Percentiles rank a stretch among this genome's conserved stretches.
Evolutionary conservation across 2,329 filamentous ascomycete genomes (phyloP).

Genomic region (Exophiala sp.): DNA sequence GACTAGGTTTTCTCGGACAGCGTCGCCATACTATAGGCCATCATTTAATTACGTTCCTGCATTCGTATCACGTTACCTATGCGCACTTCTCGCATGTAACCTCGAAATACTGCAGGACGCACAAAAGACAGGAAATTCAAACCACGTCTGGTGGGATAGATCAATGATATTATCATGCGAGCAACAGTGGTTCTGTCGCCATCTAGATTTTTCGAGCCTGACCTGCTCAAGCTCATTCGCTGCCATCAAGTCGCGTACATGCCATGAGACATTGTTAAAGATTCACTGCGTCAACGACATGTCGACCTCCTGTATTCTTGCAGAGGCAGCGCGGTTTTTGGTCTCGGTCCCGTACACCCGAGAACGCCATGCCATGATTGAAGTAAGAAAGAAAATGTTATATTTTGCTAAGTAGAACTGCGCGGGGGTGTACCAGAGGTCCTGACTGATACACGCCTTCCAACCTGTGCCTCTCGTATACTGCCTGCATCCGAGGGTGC

Average conservation of each 20-base stretch:
- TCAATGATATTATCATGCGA: too few species aligned
- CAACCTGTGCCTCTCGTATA: slow-evolving; percentile 24
- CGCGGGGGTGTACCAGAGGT: not conserved
- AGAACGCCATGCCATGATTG: slow-evolving; percentile 3
- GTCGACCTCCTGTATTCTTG: too few species aligned
- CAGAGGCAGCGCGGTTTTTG: too few species aligned
- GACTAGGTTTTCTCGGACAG: not conserved
- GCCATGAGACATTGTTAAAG: too few species aligned
- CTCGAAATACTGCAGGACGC: not conserved
- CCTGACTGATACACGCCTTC: slow-evolving; percentile 24
- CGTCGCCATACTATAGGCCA: not conserved
- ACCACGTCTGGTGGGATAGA: too few species aligned
- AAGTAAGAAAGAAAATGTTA: not conserved
- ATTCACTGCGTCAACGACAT: too few species aligned
- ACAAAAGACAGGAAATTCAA: too few species aligned
- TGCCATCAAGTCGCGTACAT: too few species aligned
- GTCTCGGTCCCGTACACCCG: not conserved
- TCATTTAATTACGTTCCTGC: not conserved
- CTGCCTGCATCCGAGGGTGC: slow-evolving; percentile 23
- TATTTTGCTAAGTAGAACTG: not conserved
- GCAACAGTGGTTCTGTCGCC: too few species aligned
- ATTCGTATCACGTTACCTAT: not conserved
- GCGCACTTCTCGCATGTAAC: not conserved
- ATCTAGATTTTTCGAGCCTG: too few species aligned
- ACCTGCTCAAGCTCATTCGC: too few species aligned